Conservation (phyloP, 1,284 basidiomycete genomes). For the Heterobasidion irregulare region DNA sequence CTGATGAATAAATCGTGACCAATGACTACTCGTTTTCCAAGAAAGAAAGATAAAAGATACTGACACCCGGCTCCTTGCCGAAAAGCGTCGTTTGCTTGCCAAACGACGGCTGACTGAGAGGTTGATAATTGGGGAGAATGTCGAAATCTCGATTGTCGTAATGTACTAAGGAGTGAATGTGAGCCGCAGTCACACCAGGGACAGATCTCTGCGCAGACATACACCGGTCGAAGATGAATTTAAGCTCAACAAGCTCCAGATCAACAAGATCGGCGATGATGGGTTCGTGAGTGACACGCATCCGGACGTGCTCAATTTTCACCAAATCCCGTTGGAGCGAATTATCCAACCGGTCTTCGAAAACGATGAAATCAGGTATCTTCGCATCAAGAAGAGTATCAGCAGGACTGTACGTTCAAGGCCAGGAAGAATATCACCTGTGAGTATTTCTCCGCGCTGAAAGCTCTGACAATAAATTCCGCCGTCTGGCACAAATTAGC, state of each 20-base stretch:
- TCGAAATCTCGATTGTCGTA: constrained; percentile 78
- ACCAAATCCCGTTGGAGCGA: constrained; percentile 75
- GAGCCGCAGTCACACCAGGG: neutral
- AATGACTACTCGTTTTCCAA: too few species aligned
- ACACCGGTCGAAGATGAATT: constrained; percentile 78
- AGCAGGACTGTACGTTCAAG: neutral
- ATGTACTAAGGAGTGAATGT: constrained; percentile 36
- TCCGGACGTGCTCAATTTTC: constrained; percentile 74
- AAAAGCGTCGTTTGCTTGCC: constrained; percentile 63
- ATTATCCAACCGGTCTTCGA: constrained; percentile 70
- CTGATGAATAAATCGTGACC: constrained; percentile 25
- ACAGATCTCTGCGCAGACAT: constrained; percentile 18
- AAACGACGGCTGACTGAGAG: constrained; percentile 37
- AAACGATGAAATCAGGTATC: constrained; percentile 75
- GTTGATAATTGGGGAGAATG: constrained; percentile 75
- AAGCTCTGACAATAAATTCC: constrained; percentile 72
- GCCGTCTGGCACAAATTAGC: constrained; percentile 44
- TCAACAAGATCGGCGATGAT: constrained; percentile 62
- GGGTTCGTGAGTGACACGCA: constrained; percentile 70
- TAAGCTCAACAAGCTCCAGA: constrained; percentile 75
- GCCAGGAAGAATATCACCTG: constrained; percentile 34
- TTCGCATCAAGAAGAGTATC: constrained; percentile 20
- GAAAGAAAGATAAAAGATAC: constrained; percentile 9
- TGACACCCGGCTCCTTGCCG: constrained; percentile 52
- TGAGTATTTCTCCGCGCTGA: constrained; percentile 70